Base-by-base conservation (phyloP, 2,329 filamentous ascomycete genomes). In the Monosporascus sp. region DNA sequence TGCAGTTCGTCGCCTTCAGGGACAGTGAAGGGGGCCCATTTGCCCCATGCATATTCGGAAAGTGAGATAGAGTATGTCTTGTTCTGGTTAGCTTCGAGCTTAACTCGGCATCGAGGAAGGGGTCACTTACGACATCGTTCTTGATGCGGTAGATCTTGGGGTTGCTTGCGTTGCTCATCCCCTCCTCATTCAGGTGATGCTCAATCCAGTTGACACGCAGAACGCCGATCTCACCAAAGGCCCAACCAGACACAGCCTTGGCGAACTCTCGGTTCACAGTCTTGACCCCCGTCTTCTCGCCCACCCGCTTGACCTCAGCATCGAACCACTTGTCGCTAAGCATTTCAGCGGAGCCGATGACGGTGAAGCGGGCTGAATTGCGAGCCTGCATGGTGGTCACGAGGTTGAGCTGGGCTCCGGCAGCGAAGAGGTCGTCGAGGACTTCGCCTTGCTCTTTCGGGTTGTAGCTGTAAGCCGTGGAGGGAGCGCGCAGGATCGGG, bases 91-190 rank as follows among this genome's bases (percentile, higher is more conserved):
- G 58, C 22, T 47, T 22, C 15, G 38, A 51, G 14, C 18, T 14
- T n/a, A 37, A 9, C 1, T 24, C 46, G 41, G 37, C 25, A 14
- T 7, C 2, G 48, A 20, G 24, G 9, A 14, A 48, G 20, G 7
- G 7, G 15, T 45, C 46, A 89, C 90, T 69, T 82, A 96, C 92
- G 64, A 97, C 92, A 67, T 97, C 87, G 73, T 90, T 96, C 82
- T 97, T 99, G 69, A 99, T 85, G 60, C 94, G 84, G 76, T 99
- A 99, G 60, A 97, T 92, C 52, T 76, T 82, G 9, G 93, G 92
- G 76, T 97, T 97, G 58, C 82, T 80, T 59, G 80, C 79, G 58
- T 82, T 80, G 47, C 68, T 67, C n/a, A 71, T 76, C 37, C 70
- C 71, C 54, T 73, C 77, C 61, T 81, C 82, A 60, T 83, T 72